Base-by-base conservation (phyloP, 768 basidiomycete species). In the Xanthoconium stramineum region DNA sequence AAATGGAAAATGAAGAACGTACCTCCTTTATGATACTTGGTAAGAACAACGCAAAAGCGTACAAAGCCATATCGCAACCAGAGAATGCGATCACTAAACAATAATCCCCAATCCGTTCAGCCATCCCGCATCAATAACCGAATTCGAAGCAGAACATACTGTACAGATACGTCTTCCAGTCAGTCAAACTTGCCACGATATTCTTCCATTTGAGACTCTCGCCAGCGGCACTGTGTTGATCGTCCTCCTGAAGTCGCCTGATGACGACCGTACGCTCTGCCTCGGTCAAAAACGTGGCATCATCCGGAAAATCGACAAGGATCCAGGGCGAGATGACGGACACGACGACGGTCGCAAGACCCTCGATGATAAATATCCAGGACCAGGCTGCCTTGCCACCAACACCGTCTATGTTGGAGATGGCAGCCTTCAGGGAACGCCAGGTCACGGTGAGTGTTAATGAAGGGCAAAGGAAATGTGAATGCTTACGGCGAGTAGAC, bases 21-120 rank as follows among this genome's bases (percentile, higher is more conserved):
- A 86, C 84, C 72, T 86, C 74, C 56, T 80, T 84, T 68, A 90
- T 91, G 65, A 91, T 90, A 42, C 83, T 87, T 0, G 89, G 89
- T 51, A 89, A 72, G 76, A 92, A 92, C 44, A 91, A 71, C 24
- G 88, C 78, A 70, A 91, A 89, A 0, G 89, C 86, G 59, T 91
- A 91, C 44, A 91, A 69, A 0, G 89, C 86, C 71, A 78, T 84
- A 65, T 84, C 84, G 45, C 71, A 71, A 13, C 83, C 84, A 58
- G 69, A 71, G 59, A n/a, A n/a, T n/a, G n/a, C n/a, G n/a, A n/a
- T n/a, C n/a, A n/a, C n/a, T 84, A 86, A 14, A 83, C 64, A 6
- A 83, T 40, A 77, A 86, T 85, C 85, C 42, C 20, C 39, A 6
- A 14, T 19, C 33, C 15, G 7, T 20, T 58, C 17, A 57, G 46